Evolutionary conservation across 352 stramenopile genomes (phyloP).

Genomic region (Phytophthora aleatoria): DNA sequence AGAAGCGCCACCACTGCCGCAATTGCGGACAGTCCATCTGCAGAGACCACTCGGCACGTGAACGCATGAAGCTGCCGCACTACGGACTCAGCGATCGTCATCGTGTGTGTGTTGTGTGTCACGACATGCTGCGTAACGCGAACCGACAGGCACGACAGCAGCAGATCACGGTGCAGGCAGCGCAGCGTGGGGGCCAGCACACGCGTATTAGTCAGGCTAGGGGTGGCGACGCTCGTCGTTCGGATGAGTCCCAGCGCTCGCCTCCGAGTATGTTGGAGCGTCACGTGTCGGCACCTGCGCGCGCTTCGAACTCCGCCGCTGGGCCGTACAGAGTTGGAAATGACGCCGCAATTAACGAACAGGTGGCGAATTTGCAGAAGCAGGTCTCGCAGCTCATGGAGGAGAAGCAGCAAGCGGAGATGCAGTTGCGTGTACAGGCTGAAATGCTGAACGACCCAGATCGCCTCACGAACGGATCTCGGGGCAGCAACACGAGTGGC

Average conservation of each 20-base stretch:
- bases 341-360: constrained; percentile 71
- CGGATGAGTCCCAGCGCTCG: constrained; percentile 54
- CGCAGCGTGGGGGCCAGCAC: constrained; percentile 29
- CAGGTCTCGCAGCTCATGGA: constrained; percentile 85
- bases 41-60: constrained; percentile 80
- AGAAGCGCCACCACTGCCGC: constrained; percentile 88
- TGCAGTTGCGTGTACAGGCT: constrained; percentile 70
- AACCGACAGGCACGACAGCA: constrained; percentile 39
- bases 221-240: constrained; percentile 47
- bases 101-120: constrained; percentile 83
- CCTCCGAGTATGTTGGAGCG: constrained; percentile 60
- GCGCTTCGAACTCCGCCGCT: constrained; percentile 34
- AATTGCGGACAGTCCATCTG: constrained; percentile 90
- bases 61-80: constrained; percentile 82
- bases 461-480: constrained; percentile 43
- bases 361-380: constrained; percentile 85
- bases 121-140: constrained; percentile 72
- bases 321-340: constrained; percentile 18
- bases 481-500: constrained; percentile 38
- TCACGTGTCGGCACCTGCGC: constrained; percentile 74
- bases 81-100: constrained; percentile 81
- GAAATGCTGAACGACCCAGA: constrained; percentile 64
- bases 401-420: constrained; percentile 84
- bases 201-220: constrained; percentile 28
- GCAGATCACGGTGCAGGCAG: constrained; percentile 34